These are phyloP conservation scores for Cutaneotrichosporon cavernicola DNA, from an alignment of 1,284 basidiomycete genomes.

Conservation along the genomic window DNA sequence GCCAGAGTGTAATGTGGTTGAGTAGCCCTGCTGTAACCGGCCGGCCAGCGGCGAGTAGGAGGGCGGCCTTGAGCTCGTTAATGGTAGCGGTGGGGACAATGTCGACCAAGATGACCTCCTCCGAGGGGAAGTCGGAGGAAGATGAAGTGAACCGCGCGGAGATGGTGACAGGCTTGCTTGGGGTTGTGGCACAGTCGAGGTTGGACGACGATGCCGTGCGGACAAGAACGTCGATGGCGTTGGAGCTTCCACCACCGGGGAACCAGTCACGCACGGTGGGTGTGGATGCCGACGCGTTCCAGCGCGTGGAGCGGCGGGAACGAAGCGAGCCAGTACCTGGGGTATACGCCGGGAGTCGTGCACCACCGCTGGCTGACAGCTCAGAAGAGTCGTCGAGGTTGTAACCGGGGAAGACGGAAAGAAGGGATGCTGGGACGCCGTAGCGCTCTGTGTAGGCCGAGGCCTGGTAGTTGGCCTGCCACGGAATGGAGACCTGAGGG, in stretches of 20 bases:
- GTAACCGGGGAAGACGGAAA: conserved; percentile 45
- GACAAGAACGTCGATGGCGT: conserved; percentile 35
- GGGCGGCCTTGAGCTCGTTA: conserved; percentile 40
- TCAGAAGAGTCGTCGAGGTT: conserved; percentile 47
- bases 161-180: conserved; percentile 15
- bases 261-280: conserved; percentile 28
- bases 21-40: conserved; percentile 18
- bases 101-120: conserved; percentile 32
- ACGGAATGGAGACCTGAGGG: conserved; percentile 45
- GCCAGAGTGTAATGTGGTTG: conserved; percentile 41
- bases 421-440: conserved; percentile 34
- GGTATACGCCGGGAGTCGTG: conserved; percentile 5
- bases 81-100: conserved; percentile 35
- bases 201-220: conserved; percentile 25
- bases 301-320: conserved; percentile 3
- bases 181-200: conserved; percentile 15
- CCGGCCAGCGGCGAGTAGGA: conserved; percentile 38
- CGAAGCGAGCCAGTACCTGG: conserved; percentile 16
- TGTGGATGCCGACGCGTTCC: background rate
- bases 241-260: conserved; percentile 12
- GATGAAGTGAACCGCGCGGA: conserved; percentile 15
- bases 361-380: conserved; percentile 26
- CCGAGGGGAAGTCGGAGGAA: conserved; percentile 13
- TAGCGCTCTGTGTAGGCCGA: conserved; percentile 38
- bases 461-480: conserved; percentile 42